Conservation (phyloP, 2,329 filamentous ascomycete genomes). For the Penicillium digitatum region DNA sequence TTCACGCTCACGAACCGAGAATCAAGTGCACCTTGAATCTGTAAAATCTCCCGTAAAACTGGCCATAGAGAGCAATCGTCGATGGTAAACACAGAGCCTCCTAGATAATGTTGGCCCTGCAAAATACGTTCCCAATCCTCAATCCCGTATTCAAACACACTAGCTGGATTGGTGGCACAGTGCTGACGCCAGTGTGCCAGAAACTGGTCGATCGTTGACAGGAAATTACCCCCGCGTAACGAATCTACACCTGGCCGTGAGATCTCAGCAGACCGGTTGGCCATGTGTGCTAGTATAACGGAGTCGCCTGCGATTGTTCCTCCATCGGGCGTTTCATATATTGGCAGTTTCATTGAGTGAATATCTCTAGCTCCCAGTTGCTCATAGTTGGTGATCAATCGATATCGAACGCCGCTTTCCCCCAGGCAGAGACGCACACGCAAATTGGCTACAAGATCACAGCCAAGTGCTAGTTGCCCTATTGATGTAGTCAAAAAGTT, state of each 20-base stretch:
- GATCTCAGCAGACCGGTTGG: slow-evolving; percentile 18
- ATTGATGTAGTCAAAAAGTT: slow-evolving; percentile 44
- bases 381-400: slow-evolving; percentile 9
- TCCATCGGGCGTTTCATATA: slow-evolving; percentile 31
- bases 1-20: slow-evolving; percentile 30
- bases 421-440: slow-evolving; percentile 37
- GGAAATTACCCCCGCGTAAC: slow-evolving; percentile 27
- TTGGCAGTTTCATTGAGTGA: slow-evolving; percentile 7
- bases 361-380: neutral
- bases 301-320: slow-evolving; percentile 28
- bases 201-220: slow-evolving; percentile 31
- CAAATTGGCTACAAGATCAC: slow-evolving; percentile 36
- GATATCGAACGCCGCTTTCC: slow-evolving; percentile 40
- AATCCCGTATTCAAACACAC: slow-evolving; percentile 18
- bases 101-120: slow-evolving; percentile 33
- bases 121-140: slow-evolving; percentile 34
- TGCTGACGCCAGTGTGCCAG: slow-evolving; percentile 31
- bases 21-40: slow-evolving; percentile 22
- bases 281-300: slow-evolving; percentile 34
- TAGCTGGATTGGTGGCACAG: neutral
- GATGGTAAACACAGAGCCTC: slow-evolving; percentile 35
- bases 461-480: slow-evolving; percentile 31
- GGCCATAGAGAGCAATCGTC: slow-evolving; percentile 47
- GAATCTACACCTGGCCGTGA: slow-evolving; percentile 27
- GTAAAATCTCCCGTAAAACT: slow-evolving; percentile 38